Conservation (phyloP, 352 stramenopile species). For the Pythium biforme region DNA sequence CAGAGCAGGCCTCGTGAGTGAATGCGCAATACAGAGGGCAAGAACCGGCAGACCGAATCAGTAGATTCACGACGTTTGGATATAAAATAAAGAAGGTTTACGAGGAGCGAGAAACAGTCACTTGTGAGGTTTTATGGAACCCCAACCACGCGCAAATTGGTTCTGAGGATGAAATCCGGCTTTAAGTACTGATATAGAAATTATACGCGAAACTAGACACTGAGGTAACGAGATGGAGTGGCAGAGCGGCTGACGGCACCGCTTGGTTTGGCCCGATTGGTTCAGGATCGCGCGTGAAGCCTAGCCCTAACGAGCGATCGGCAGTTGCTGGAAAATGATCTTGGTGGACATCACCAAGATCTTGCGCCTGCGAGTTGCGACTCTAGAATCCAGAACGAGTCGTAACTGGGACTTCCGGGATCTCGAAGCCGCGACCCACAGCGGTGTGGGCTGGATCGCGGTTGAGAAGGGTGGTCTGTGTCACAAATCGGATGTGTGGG, state of each 20-base stretch:
- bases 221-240: not conserved
- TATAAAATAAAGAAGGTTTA: too few relatives aligned
- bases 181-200: constrained; percentile 3
- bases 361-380: not conserved
- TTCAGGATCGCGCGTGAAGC: not conserved
- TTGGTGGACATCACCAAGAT: not conserved
- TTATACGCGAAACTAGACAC: constrained; percentile 3
- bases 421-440: too few relatives aligned
- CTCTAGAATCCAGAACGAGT: too few relatives aligned
- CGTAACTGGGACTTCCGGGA: too few relatives aligned
- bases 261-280: constrained; percentile 4
- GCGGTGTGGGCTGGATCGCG: too few relatives aligned
- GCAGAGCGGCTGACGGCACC: not conserved
- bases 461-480: too few relatives aligned
- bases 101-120: too few relatives aligned
- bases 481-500: too few relatives aligned
- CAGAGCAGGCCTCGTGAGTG: not conserved
- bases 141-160: too few relatives aligned
- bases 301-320: not conserved
- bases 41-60: not conserved
- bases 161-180: too few relatives aligned
- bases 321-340: not conserved
- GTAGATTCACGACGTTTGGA: constrained; percentile 9
- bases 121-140: too few relatives aligned
- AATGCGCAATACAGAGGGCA: constrained; percentile 18